Conservation (phyloP, 192 early-diverging fungal genomes). For the Gamsiella multidivaricata region DNA sequence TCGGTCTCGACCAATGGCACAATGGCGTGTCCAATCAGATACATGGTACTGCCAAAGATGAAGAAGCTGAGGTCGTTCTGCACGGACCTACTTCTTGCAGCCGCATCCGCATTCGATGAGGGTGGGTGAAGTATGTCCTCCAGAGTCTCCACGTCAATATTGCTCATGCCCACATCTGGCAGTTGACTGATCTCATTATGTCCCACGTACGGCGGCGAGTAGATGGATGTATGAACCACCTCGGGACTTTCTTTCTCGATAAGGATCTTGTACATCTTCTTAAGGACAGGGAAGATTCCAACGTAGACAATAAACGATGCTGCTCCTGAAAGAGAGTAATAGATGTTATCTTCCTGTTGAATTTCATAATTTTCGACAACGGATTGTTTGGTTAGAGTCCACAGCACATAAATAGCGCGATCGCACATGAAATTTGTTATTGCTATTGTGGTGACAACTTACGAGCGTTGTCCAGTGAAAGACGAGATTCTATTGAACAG, state of each 20-base stretch:
- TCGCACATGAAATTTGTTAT: too few species aligned
- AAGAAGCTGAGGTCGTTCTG: constrained; percentile 28
- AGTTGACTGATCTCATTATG: neutral
- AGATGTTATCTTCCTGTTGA: constrained; percentile 3
- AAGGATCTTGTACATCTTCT: constrained; percentile 21
- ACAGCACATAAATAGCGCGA: too few species aligned
- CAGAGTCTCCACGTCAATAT: neutral
- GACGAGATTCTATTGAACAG: constrained; percentile 25
- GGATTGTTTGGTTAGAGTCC: too few species aligned
- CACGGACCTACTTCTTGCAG: neutral
- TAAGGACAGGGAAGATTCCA: constrained; percentile 24
- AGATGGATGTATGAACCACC: too few species aligned
- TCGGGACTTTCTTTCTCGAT: neutral
- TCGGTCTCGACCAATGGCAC: constrained; percentile 11
- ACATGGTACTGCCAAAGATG: constrained; percentile 32
- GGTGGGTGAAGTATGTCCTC: constrained; percentile 1
- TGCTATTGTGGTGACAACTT: too few species aligned
- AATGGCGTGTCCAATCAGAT: constrained; percentile 6
- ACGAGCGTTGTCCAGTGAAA: constrained; percentile 10
- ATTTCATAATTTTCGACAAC: neutral
- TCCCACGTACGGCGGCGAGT: neutral
- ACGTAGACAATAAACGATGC: constrained; percentile 29
- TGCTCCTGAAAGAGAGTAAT: constrained; percentile 8
- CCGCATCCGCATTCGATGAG: neutral
- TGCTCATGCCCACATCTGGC: neutral